A percentile compares a stretch with the other conserved stretches of the same genome.
Conservation (phyloP, 2,329 filamentous ascomycete genomes). For the Colletotrichum australisinense region DNA sequence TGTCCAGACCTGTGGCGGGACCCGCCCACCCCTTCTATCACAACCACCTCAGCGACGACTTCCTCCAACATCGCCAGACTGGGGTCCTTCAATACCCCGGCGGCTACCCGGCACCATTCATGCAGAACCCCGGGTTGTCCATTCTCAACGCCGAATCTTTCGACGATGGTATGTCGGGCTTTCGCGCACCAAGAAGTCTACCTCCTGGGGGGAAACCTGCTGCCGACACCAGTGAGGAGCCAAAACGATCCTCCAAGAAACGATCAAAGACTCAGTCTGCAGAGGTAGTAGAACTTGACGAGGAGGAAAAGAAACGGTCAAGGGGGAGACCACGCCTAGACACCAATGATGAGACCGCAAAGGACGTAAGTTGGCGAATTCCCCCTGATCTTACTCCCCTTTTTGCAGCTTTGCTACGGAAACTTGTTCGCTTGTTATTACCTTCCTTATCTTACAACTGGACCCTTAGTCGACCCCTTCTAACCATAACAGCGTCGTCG, state of each 20-base stretch:
- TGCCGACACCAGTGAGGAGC: slow-evolving; percentile 13
- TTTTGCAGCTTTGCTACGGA: not conserved
- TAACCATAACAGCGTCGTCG: slow-evolving; percentile 72
- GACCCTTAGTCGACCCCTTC: not conserved
- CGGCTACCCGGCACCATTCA: slow-evolving; percentile 31
- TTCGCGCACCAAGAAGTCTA: slow-evolving; percentile 36
- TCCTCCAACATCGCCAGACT: not conserved
- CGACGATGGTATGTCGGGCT: slow-evolving; percentile 46
- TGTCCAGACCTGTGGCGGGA: slow-evolving; percentile 7
- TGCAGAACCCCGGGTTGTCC: slow-evolving; percentile 48
- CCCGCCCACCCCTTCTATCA: slow-evolving; percentile 3
- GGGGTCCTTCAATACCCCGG: slow-evolving; percentile 19
- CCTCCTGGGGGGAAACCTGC: slow-evolving; percentile 33
- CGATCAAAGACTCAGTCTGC: slow-evolving; percentile 42
- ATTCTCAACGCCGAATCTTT: slow-evolving; percentile 61
- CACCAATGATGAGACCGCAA: slow-evolving; percentile 80
- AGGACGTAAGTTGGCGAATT: slow-evolving; percentile 71
- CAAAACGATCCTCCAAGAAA: slow-evolving; percentile 41
- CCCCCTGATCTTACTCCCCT: slow-evolving; percentile 18
- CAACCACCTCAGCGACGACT: slow-evolving; percentile 7
- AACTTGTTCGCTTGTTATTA: not conserved
- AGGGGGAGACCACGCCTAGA: slow-evolving; percentile 82
- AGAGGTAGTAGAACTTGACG: slow-evolving; percentile 48
- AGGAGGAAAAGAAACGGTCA: slow-evolving; percentile 67
- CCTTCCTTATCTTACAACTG: not conserved